A percentile compares a stretch with the other conserved stretches of the same genome.
Conservation (phyloP, 1,284 basidiomycete genomes). For the Ustilago lituana region DNA sequence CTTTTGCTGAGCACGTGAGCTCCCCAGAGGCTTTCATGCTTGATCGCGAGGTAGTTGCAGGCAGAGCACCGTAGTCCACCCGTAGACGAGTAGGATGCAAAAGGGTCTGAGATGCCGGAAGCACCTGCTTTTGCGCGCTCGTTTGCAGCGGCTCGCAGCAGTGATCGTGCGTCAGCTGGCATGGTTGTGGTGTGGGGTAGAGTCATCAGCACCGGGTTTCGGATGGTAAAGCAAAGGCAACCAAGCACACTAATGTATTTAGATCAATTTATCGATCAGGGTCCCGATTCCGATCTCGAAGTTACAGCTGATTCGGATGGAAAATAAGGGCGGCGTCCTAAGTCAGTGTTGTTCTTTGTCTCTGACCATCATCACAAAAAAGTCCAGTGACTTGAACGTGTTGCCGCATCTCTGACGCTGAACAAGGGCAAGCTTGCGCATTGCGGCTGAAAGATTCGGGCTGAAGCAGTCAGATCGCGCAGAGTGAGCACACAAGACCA, state of each 20-base stretch:
- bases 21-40: constrained; percentile 57
- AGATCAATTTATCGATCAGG: too few species aligned
- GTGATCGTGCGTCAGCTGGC: constrained; percentile 46
- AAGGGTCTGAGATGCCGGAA: constrained; percentile 36
- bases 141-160: constrained; percentile 41
- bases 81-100: constrained; percentile 47
- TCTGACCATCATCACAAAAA: constrained; percentile 1
- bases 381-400: background rate
- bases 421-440: background rate
- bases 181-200: constrained; percentile 3
- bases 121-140: constrained; percentile 22
- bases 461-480: background rate
- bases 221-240: too few species aligned
- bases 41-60: constrained; percentile 51
- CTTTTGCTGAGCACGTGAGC: constrained; percentile 50
- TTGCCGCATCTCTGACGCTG: background rate
- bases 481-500: background rate
- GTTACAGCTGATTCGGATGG: background rate
- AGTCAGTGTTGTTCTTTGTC: background rate
- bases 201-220: too few species aligned
- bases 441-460: background rate
- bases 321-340: too few species aligned
- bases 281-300: background rate
- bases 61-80: constrained; percentile 52
- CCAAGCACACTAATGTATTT: too few species aligned